Conservation (phyloP, 2,329 filamentous ascomycete genomes). For the Paecilomyces variotii region DNA sequence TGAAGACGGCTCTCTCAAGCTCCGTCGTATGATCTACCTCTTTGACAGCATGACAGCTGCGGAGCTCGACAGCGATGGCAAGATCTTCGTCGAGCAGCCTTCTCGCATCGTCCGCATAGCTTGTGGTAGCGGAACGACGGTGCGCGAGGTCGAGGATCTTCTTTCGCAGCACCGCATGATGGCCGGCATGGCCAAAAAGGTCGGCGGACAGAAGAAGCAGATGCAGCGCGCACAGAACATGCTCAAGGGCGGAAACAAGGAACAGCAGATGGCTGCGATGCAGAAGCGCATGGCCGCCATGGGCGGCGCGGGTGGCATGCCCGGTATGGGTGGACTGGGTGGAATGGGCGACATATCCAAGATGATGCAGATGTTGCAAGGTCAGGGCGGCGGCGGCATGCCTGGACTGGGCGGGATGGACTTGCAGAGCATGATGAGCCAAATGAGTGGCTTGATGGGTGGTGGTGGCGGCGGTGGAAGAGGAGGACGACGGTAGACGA, state of each 20-base stretch:
- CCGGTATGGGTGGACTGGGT: conserved; percentile 32
- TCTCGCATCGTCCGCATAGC: conserved; percentile 89
- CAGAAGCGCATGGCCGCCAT: conserved; percentile 91
- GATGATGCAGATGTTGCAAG: conserved; percentile 93
- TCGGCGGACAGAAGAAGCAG: conserved; percentile 96
- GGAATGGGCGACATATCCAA: conserved; percentile 85
- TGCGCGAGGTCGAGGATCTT: conserved; percentile 89
- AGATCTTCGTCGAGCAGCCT: conserved; percentile 86
- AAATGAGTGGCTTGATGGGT: conserved; percentile 59
- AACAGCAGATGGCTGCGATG: conserved; percentile 92
- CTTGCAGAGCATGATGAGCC: conserved; percentile 66
- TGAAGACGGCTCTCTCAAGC: conserved; percentile 84
- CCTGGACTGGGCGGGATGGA: conserved; percentile 50
- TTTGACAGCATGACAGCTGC: conserved; percentile 97
- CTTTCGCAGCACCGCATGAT: conserved; percentile 99
- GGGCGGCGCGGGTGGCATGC: conserved; percentile 63
- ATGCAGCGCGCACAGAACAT: conserved; percentile 89
- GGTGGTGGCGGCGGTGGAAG: conserved; percentile 24
- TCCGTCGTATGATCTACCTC: conserved; percentile 98
- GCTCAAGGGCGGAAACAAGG: conserved; percentile 84
- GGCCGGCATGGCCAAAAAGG: conserved; percentile 98
- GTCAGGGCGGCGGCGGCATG: conserved; percentile 61
- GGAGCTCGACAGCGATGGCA: conserved; percentile 91
- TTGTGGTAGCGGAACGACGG: conserved; percentile 79
- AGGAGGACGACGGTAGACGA: conserved; percentile 8